Base-by-base conservation (phyloP, 2,329 filamentous ascomycete species). In the Phoma sp. region DNA sequence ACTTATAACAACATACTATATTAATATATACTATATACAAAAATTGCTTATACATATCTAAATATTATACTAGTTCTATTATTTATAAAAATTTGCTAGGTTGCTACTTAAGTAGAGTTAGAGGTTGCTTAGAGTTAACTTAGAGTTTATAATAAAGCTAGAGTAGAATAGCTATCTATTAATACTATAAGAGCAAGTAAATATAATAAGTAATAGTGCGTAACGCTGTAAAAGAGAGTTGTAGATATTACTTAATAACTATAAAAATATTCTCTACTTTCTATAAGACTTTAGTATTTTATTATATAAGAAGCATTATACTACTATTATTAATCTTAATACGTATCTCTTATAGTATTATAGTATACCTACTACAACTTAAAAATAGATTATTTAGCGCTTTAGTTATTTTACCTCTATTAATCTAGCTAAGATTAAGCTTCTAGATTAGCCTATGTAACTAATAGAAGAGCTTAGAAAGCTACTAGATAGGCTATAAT, bases 341-440 rank as follows among this genome's bases (percentile, higher is more conserved):
- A 44, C n/a, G 10, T n/a, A 44, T 44, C 31, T 44, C 41, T 44
- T 35, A 15, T n/a, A 44, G 38, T 40, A 40, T n/a, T 40, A 40
- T 15, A 27, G 19, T n/a, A 29, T 40, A 8, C 38, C 24, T 40
- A 29, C 38, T 40, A 12, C 22, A 40, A 40, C 38, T 40, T 40
- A 40, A 27, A 40, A 40, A 40, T 2, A 40, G 8, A n/a, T 40
- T 40, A 7, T 25, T 25, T 4, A 25, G 7, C 24, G 24, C 24
- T 25, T 25, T 25, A 25, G 7, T 25, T 25, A 40, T 1, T 40
- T 27, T 27, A 4, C 22, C 4, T 6, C 27, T 8, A 27, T 27
- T 40, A 40, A 27, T 24, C 3, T 21, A 24, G 15, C 4, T 2
- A 5, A 33, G 3, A 24, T 44, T 35, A 17, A 44, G 41, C 41